Base-by-base conservation (phyloP, 495 filamentous ascomycete genomes). In the Parmelia sp. region DNA sequence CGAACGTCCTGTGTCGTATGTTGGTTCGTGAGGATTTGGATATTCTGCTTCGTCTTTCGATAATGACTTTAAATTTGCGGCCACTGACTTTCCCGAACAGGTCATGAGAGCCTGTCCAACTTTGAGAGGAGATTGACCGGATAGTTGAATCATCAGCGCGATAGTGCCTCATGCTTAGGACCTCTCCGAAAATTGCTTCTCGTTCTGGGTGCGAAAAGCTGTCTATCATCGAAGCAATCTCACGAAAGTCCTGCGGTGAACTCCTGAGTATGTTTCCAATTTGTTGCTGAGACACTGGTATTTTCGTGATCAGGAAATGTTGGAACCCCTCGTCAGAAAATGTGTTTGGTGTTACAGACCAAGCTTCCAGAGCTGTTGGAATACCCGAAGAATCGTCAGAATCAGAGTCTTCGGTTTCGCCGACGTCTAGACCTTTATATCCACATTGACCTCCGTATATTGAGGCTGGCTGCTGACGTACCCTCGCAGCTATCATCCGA, bases 51-150 rank as follows among this genome's bases (percentile, higher is more conserved):
- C 29, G 51, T 55, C 51, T 12, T 33, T 55, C 29, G 27, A 55
- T 33, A 33, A 55, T 55, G 15, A 55, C 9, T 55, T 4, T 33
- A 29, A 55, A 55, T 12, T 55, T 55, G 29, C 51, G 51, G 17
- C 51, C 29, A 21, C 25, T 55, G 51, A 55, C 51, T 17, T 55
- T 55, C 51, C 51, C 51, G n/a, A 55, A 55, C 51, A 55, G n/a
- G 29, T 31, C 51, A 33, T 55, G 51, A 33, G 29, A 55, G 17
- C 51, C 51, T 33, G 51, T 55, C 51, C 51, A 55, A 29, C 29
- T 55, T 35, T 55, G 51, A 23, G 27, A 55, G 29, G 29, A 55
- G 51, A 55, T 55, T 33, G 51, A 55, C 17, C 29, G 51, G 2
- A 55, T 55, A 15, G 29, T 33, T 8, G 51, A 25, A 25, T 33